Evolutionary conservation across 768 basidiomycete species (phyloP), one percentile per base, ranked within the genome.

Genomic region (Paxillus involutus): DNA sequence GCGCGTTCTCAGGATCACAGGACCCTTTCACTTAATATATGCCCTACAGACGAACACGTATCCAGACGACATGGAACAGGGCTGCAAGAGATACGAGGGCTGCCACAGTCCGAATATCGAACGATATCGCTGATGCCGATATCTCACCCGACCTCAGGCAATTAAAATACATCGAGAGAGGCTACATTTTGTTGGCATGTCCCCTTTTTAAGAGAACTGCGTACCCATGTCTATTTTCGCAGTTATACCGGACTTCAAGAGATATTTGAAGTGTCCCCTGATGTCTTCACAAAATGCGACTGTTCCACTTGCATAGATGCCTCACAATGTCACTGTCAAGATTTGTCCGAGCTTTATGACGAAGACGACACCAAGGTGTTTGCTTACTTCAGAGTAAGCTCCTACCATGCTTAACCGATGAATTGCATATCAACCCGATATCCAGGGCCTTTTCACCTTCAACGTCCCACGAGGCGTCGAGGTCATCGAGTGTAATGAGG

Each of bases 401-500:
- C 17, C 12, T 37, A 0, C 44, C 12, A 17, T 4, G 21, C 24
- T 16, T 21, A 19, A 3, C 24, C 30, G 30, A 24, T 8, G 6
- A 32, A 29, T 44, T 41, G 43, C 10, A 16, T 7, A 45, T 64
- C 12, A 58, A 44, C 24, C 26, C 48, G 6, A 37, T 19, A 21
- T 41, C 9, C 45, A 87, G 85, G 78, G 80, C 17, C 62, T 80
- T 7, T 85, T 80, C 60, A 67, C 68, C 2, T 80, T 83, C 59
- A 66, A 71, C 10, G 50, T 72, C 1, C 67, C 65, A 24, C 71
- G 64, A 13, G 81, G 81, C 0, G 60, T 69, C 0, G 80, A 84
- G 44, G 80, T 85, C 11, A 75, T 87, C 6, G 87, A 89, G 64
- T 89, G 87, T 55, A 89, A 87, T 57, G 70, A 76, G 63, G 86